Evolutionary conservation across 2,329 filamentous ascomycete genomes (phyloP), one percentile per base, ranked within the genome.

Genomic region (Salinomyces thailandicus): DNA sequence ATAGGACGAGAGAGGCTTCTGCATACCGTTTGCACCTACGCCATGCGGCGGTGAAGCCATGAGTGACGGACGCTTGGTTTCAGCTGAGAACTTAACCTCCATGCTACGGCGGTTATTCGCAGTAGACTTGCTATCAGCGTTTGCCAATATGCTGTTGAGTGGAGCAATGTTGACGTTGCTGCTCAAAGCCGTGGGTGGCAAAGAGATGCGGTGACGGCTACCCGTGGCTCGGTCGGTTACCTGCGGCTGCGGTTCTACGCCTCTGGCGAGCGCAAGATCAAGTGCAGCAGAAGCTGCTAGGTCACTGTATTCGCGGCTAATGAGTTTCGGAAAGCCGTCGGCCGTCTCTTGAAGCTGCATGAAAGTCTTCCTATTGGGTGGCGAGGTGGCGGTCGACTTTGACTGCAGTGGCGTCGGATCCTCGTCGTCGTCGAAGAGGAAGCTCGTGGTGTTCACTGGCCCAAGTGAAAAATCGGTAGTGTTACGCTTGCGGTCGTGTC

Each of bases 281-380:
- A 87, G 71, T 36, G 85, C 54, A 56, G 82, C 78, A 49, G 82
- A 85, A 44, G 84, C 86, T 58, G 63, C 58, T 41, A 56, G 44
- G 55, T 63, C 61, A 62, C 71, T 64, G 60, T 66, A 63, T 45
- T 72, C 67, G 45, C 78, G 77, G 37, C 81, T 75, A 52, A 84
- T 75, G 45, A 91, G 72, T 43, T 89, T 87, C 18, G 87, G 86
- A 52, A 95, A 96, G 54, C 78, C 81, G 58, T 94, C 85, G 53
- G 93, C 81, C 33, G 75, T 78, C 46, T 77, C 76, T 37, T 79
- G 77, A 62, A 83, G 74, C 58, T 79, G 73, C 45, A 84, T 69
- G 58, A 79, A 81, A 45, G 72, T 77, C 54, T 77, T 79, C 47
- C 80, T 72, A 41, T 81, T 77, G 31, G 77, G 73, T 33, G 75